Base-by-base conservation (phyloP, 805 yeast species). In the Lachancea quebecensis region DNA sequence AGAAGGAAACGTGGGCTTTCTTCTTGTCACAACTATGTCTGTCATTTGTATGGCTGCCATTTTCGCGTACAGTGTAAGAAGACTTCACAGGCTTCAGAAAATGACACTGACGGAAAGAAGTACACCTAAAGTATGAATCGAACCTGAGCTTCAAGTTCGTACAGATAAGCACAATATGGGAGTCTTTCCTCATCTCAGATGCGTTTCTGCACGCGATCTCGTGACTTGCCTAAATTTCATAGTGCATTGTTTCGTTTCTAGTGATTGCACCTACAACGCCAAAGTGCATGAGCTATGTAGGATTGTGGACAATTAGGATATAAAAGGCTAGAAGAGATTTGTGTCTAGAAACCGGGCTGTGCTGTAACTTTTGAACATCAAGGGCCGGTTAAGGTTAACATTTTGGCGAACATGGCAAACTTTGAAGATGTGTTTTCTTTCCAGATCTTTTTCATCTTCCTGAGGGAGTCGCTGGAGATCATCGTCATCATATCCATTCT, bases 401-500 rank as follows among this genome's bases (percentile, higher is more conserved):
- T 8, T 12, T 30, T 21, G 33, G 29, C 25, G 25, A 9, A 33
- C 14, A 63, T 63, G 60, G 48, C 45, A 2, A 35, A 31, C 12
- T 57, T 69, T 36, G 79, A 73, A 38, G 71, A 77, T 38, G 69
- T 71, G 45, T 84, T 84, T 62, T 82, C 88, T 2, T 77, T 82
- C 41, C 88, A 83, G 65, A 79, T 82, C 30, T 84, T 82, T 58
- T 80, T 84, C 59, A 84, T 84, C 42, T 80, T 83, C 31, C 62
- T 84, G 21, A 68, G 93, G 55, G 93, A 84, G 58, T 81, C 90
- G 0, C 59, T 84, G 42, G 93, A 84, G 64, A 79, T 81, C 59
- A 83, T 85, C n/a, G 77, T 84, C 47, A 84, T 84, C 49, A 75
- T 84, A 2, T 81, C 90, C 1, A 88, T 84, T 25, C 66, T 84